Evolutionary conservation across 2,329 filamentous ascomycete species (phyloP).

Genomic region (Hymenoscyphus linearis): DNA sequence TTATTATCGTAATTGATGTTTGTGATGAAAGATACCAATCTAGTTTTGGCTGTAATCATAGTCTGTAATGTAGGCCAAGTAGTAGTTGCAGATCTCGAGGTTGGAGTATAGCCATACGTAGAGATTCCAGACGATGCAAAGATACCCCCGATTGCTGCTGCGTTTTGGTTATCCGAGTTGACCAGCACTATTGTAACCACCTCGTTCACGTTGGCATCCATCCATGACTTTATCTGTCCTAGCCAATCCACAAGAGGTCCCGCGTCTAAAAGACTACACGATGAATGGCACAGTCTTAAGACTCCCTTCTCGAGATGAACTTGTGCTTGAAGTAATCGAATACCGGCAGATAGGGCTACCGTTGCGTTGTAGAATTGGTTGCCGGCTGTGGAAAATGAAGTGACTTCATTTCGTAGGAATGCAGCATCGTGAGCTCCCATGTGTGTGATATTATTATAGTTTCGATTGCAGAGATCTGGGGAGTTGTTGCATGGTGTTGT

Average conservation of each 20-base stretch:
- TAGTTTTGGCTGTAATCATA: constrained; percentile 56
- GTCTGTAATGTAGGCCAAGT: constrained; percentile 66
- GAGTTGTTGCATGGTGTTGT: constrained; percentile 68
- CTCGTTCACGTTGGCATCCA: constrained; percentile 53
- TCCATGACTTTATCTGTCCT: constrained; percentile 50
- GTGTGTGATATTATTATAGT: constrained; percentile 72
- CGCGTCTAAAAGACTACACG: constrained; percentile 48
- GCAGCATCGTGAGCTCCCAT: constrained; percentile 62
- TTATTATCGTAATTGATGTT: constrained; percentile 52
- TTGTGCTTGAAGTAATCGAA: constrained; percentile 63
- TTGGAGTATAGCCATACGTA: constrained; percentile 27
- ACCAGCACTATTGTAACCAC: constrained; percentile 61
- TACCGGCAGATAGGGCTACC: constrained; percentile 55
- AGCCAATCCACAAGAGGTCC: constrained; percentile 54
- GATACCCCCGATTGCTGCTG: constrained; percentile 45
- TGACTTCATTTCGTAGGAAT: constrained; percentile 36
- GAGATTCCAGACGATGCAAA: constrained; percentile 22
- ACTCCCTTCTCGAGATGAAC: constrained; percentile 18
- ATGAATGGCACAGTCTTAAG: constrained; percentile 47
- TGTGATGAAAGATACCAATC: constrained; percentile 66
- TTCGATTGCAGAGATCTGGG: constrained; percentile 61
- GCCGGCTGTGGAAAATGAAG: constrained; percentile 26
- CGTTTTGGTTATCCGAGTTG: constrained; percentile 51
- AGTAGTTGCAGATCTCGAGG: constrained; percentile 33
- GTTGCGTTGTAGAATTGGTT: constrained; percentile 57